Conservation (phyloP, 306 rosid species). For the cucumber (Cucumis sativus) region DNA sequence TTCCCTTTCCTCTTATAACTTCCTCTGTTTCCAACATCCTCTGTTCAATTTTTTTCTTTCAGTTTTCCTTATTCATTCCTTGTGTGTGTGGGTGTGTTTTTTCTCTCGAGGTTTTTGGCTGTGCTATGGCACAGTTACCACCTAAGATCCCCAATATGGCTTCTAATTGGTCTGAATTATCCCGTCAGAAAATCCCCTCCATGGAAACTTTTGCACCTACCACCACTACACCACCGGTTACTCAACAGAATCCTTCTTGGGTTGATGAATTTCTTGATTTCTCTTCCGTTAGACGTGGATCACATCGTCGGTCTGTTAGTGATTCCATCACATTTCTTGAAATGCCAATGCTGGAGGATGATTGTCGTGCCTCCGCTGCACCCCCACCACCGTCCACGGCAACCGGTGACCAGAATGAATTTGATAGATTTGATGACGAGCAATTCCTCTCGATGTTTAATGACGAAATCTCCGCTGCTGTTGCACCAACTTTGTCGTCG, state of each 20-base stretch:
- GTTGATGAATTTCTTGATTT: conserved; percentile 82
- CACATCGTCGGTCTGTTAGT: conserved; percentile 67
- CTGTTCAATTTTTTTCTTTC: not conserved
- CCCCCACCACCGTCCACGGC: not conserved
- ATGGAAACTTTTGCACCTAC: conserved; percentile 21
- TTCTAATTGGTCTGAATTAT: conserved; percentile 54
- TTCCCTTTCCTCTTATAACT: not conserved
- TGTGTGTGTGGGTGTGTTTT: not conserved
- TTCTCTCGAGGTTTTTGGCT: not conserved
- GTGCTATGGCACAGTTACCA: conserved; percentile 77
- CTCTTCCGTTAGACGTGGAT: conserved; percentile 51
- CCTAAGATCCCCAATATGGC: conserved; percentile 76
- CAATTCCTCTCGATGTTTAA: conserved; percentile 77
- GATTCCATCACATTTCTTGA: conserved; percentile 64
- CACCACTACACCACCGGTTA: not conserved
- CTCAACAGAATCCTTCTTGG: conserved; percentile 54
- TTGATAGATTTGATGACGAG: conserved; percentile 68
- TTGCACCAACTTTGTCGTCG: conserved; percentile 26
- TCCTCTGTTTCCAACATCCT: too few relatives aligned
- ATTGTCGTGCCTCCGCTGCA: conserved; percentile 21
- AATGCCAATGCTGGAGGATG: conserved; percentile 45
- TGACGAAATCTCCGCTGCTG: conserved; percentile 36
- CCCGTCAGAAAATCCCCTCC: conserved; percentile 31
- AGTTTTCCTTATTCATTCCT: not conserved
- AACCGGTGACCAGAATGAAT: conserved; percentile 18